These are phyloP conservation scores for Neobulgaria alba DNA, from an alignment of 2,329 filamentous ascomycete species.

Conservation along the genomic window DNA sequence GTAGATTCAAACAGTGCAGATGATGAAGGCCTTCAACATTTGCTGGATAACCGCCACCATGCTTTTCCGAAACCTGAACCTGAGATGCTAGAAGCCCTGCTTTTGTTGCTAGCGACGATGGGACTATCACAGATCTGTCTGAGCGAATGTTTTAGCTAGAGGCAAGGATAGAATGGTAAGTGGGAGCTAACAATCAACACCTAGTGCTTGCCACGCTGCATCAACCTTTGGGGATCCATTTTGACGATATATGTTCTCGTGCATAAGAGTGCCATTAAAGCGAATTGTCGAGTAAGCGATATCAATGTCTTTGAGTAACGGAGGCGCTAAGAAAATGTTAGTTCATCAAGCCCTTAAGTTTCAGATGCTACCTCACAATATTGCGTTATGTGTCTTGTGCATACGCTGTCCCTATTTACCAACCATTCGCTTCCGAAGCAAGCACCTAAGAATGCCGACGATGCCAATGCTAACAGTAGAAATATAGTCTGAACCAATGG, in stretches of 20 bases:
- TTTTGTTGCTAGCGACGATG: conserved; percentile 31
- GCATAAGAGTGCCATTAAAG: conserved; percentile 43
- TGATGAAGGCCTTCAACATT: conserved; percentile 39
- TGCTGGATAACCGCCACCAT: conserved; percentile 41
- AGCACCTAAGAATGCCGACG: not conserved
- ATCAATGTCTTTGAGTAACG: conserved; percentile 32
- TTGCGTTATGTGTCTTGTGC: not conserved
- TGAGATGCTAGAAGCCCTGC: conserved; percentile 38
- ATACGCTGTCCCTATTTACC: not conserved
- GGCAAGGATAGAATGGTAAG: not conserved
- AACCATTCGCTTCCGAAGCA: not conserved
- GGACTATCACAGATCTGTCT: conserved; percentile 34
- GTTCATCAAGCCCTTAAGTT: not conserved
- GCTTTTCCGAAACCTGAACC: conserved; percentile 38
- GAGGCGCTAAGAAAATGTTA: conserved; percentile 15
- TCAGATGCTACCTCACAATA: not conserved
- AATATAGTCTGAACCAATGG: not conserved
- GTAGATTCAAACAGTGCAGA: conserved; percentile 43
- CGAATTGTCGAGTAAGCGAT: conserved; percentile 33
- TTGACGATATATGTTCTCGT: conserved; percentile 40
- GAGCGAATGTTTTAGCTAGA: conserved; percentile 6
- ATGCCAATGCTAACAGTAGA: not conserved
- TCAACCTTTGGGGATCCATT: conserved; percentile 38
- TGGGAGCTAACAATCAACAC: conserved; percentile 36
- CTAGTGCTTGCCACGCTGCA: conserved; percentile 40